A percentile compares a stretch with the other conserved stretches of the same genome.
phyloP scores from a whole-genome alignment of 106 monocot genomes.

The Posidonia australis region DNA sequence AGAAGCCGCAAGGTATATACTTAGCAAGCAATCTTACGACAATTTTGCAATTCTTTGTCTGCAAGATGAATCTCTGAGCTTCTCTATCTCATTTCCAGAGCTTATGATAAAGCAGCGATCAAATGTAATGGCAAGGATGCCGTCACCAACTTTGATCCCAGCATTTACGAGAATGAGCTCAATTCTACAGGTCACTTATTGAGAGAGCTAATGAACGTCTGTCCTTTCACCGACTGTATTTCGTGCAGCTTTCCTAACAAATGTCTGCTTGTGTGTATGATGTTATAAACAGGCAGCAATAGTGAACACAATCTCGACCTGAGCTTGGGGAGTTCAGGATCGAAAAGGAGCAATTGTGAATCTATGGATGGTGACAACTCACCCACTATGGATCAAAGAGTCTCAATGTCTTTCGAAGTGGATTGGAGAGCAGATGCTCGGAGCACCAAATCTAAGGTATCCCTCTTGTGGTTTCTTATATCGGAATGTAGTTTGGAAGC shows the following conservation, averaged over 20 bases:
- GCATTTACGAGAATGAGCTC: conserved; percentile 38
- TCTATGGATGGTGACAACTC: conserved; percentile 22
- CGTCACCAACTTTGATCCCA: conserved; percentile 65
- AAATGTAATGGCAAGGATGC: conserved; percentile 65
- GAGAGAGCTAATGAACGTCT: neutral
- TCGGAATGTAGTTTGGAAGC: neutral
- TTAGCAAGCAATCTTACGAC: neutral
- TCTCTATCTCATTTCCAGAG: conserved; percentile 31
- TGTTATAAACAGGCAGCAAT: conserved; percentile 3
- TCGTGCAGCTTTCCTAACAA: neutral
- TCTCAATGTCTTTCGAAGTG: neutral
- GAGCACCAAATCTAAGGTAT: neutral
- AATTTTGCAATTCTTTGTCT: neutral
- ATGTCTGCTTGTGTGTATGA: neutral
- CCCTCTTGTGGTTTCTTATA: neutral
- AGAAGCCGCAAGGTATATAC: conserved; percentile 17
- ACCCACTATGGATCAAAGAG: neutral
- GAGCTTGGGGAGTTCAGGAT: conserved; percentile 50
- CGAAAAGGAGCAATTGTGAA: conserved; percentile 23
- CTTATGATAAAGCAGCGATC: conserved; percentile 80
- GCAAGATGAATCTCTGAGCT: neutral
- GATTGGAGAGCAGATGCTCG: neutral
- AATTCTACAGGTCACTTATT: conserved; percentile 9
- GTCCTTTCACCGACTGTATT: neutral
- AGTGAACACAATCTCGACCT: conserved; percentile 57